phyloP scores from a whole-genome alignment of 257 asterid genomes.

The Salvia hispanica region DNA sequence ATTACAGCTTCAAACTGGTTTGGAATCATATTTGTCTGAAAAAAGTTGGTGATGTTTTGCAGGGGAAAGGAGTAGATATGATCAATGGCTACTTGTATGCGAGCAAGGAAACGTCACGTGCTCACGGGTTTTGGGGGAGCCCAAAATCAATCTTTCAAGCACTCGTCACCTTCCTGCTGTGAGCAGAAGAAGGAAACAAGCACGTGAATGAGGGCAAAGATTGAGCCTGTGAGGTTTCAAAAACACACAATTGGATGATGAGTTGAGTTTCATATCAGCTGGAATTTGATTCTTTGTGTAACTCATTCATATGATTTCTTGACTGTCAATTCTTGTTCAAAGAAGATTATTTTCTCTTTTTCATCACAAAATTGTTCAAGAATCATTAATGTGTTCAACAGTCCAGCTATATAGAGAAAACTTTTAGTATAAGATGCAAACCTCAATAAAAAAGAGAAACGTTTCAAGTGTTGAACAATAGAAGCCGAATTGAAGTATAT shows the following conservation, averaged over 20 bases:
- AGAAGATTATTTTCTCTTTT: constrained; percentile 24
- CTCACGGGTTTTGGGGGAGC: constrained; percentile 48
- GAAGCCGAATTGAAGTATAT: constrained; percentile 4
- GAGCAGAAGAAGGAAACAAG: constrained; percentile 8
- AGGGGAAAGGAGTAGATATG: constrained; percentile 66
- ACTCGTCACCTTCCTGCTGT: constrained; percentile 66
- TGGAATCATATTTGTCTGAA: background rate
- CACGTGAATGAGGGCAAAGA: background rate
- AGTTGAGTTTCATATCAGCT: background rate
- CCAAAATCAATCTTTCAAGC: constrained; percentile 81
- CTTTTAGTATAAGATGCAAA: background rate
- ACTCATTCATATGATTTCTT: constrained; percentile 34
- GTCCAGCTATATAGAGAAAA: background rate
- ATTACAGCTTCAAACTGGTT: background rate
- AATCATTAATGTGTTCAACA: background rate
- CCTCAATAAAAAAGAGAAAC: background rate
- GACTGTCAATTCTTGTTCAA: constrained; percentile 45
- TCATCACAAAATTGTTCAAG: background rate
- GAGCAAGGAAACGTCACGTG: constrained; percentile 42
- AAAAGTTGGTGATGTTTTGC: constrained; percentile 24
- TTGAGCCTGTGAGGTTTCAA: constrained; percentile 16
- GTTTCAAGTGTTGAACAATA: background rate
- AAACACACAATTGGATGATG: background rate
- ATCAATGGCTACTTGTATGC: constrained; percentile 48
- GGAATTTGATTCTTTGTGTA: constrained; percentile 46